Evolutionary conservation across 2,329 filamentous ascomycete genomes (phyloP).

Genomic region (Aspergillus sp.): DNA sequence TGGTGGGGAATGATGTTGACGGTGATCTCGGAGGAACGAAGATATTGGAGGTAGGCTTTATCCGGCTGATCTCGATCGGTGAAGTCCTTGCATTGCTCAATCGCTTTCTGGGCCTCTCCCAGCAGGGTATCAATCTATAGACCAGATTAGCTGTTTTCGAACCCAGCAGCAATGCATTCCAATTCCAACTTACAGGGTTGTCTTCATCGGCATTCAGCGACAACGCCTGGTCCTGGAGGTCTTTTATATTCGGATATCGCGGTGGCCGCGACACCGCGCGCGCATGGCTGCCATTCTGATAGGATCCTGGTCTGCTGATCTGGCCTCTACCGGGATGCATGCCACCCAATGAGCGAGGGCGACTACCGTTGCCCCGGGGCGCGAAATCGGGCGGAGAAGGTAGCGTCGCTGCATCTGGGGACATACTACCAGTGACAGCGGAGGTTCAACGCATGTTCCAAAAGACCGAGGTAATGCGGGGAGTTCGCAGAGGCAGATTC

Average conservation of each 20-base stretch:
- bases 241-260: conserved; percentile 31
- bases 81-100: conserved; percentile 23
- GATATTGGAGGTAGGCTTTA: conserved; percentile 71
- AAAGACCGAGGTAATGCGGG: not conserved
- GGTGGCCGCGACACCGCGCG: conserved; percentile 12
- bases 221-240: conserved; percentile 31
- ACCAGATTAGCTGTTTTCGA: conserved; percentile 8
- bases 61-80: conserved; percentile 45
- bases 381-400: conserved; percentile 26
- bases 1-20: conserved; percentile 68
- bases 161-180: not conserved
- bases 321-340: conserved; percentile 19
- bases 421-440: conserved; percentile 23
- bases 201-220: conserved; percentile 22
- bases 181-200: conserved; percentile 19
- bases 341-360: conserved; percentile 19
- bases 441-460: conserved; percentile 20
- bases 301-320: conserved; percentile 14
- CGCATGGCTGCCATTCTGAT: conserved; percentile 15
- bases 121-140: conserved; percentile 27
- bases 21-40: conserved; percentile 70
- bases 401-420: conserved; percentile 28
- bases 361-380: conserved; percentile 21
- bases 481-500: too few relatives aligned
- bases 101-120: conserved; percentile 26